These are phyloP conservation scores for Venturia aucupariae DNA, from an alignment of 2,329 filamentous ascomycete genomes.

Conservation along the genomic window DNA sequence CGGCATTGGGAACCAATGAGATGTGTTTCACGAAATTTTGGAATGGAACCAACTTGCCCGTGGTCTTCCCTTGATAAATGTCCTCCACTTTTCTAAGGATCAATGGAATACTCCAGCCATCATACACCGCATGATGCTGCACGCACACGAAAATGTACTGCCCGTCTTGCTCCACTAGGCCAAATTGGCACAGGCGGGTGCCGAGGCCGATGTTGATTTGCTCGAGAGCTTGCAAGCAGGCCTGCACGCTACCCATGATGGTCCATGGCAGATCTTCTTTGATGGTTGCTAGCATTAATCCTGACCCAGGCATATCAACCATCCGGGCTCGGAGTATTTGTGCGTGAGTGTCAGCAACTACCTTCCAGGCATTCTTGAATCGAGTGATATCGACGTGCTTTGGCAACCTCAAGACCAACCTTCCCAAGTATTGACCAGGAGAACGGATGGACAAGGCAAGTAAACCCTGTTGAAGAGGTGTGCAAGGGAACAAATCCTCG, in stretches of 20 bases:
- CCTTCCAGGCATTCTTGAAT: slow-evolving; percentile 43
- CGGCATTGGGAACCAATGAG: slow-evolving; percentile 30
- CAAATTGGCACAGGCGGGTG: slow-evolving; percentile 40
- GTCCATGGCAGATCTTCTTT: too few relatives aligned
- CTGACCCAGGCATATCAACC: too few relatives aligned
- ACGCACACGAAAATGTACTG: slow-evolving; percentile 40
- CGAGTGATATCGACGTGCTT: slow-evolving; percentile 39
- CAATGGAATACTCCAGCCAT: slow-evolving; percentile 82
- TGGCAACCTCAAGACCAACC: slow-evolving; percentile 27
- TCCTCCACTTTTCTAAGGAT: slow-evolving; percentile 56
- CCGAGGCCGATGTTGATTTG: too few relatives aligned
- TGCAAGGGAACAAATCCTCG: slow-evolving; percentile 58
- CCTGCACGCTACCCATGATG: too few relatives aligned
- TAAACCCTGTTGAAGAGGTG: slow-evolving; percentile 78
- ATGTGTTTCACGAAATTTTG: slow-evolving; percentile 42
- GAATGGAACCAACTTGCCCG: slow-evolving; percentile 27
- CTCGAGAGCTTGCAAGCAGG: too few relatives aligned
- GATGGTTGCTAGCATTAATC: too few relatives aligned
- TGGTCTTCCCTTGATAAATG: slow-evolving; percentile 23
- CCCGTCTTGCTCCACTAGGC: slow-evolving; percentile 39
- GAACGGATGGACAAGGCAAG: slow-evolving; percentile 40
- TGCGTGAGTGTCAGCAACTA: slow-evolving; percentile 39
- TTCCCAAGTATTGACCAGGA: slow-evolving; percentile 36
- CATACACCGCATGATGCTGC: slow-evolving; percentile 78
- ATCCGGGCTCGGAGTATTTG: too few relatives aligned